These are phyloP conservation scores for Drechslerella dactyloides DNA, from an alignment of 2,329 filamentous ascomycete genomes.

Conservation along the genomic window DNA sequence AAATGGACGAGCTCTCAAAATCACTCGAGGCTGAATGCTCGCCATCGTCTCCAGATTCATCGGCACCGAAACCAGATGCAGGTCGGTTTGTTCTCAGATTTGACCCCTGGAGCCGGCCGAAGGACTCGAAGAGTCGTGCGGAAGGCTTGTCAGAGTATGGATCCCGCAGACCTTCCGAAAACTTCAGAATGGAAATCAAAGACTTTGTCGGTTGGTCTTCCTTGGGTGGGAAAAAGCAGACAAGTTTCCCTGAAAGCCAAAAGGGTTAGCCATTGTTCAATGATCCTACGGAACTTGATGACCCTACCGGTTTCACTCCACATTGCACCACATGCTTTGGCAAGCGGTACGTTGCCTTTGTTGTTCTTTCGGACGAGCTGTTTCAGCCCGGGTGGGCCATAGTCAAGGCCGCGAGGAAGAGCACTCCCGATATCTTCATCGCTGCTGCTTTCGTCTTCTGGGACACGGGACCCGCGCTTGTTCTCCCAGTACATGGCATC, in stretches of 20 bases:
- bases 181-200: conserved; percentile 63
- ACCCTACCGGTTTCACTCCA: conserved; percentile 53
- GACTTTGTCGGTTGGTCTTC: conserved; percentile 66
- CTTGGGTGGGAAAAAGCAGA: conserved; percentile 73
- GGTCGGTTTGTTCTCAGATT: conserved; percentile 59
- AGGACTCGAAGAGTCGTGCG: conserved; percentile 68
- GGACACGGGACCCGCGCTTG: conserved; percentile 59
- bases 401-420: conserved; percentile 42
- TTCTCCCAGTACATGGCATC: conserved; percentile 61
- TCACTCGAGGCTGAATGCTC: conserved; percentile 34
- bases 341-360: conserved; percentile 69
- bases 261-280: not conserved
- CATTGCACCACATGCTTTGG: conserved; percentile 62
- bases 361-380: conserved; percentile 52
- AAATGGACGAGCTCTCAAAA: conserved; percentile 29
- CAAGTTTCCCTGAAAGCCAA: conserved; percentile 62
- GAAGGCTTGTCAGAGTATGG: conserved; percentile 37
- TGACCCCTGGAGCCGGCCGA: conserved; percentile 66
- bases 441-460: conserved; percentile 78
- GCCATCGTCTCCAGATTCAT: conserved; percentile 34
- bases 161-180: conserved; percentile 61
- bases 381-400: conserved; percentile 26
- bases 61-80: conserved; percentile 5
- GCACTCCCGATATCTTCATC: conserved; percentile 71
- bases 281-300: not conserved